phyloP scores from a whole-genome alignment of 2,329 filamentous ascomycete genomes.

The Pseudocercospora vitis region DNA sequence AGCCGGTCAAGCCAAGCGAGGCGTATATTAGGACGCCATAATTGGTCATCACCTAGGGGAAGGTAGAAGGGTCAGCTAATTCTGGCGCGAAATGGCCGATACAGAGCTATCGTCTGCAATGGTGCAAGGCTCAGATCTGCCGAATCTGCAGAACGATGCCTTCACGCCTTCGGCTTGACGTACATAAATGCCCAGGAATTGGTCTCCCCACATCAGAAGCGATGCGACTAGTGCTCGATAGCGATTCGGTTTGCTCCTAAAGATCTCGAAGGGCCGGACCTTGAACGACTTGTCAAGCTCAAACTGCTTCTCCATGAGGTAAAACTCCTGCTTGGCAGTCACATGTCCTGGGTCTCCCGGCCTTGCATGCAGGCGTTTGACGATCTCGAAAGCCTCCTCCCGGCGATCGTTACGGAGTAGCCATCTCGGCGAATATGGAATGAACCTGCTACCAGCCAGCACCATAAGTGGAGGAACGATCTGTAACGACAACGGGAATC shows the following conservation, averaged over 20 bases:
- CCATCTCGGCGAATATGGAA: conserved; percentile 37
- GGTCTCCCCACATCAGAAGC: conserved; percentile 40
- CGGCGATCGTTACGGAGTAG: conserved; percentile 27
- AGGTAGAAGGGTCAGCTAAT: conserved; percentile 33
- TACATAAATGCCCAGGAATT: conserved; percentile 27
- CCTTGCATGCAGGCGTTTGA: conserved; percentile 50
- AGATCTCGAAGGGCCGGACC: conserved; percentile 43
- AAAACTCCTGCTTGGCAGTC: conserved; percentile 44
- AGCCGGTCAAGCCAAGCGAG: conserved; percentile 40
- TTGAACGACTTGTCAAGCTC: conserved; percentile 42
- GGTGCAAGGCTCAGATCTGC: too few species aligned
- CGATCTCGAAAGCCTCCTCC: conserved; percentile 36
- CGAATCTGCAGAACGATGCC: too few species aligned
- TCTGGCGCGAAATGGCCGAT: not conserved
- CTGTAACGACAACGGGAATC: conserved; percentile 49
- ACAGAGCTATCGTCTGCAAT: too few species aligned
- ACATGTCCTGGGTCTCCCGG: conserved; percentile 42
- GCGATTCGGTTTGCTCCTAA: conserved; percentile 45
- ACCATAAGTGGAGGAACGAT: conserved; percentile 44
- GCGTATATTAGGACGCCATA: conserved; percentile 46
- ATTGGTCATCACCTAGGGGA: conserved; percentile 37
- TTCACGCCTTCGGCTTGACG: too few species aligned
- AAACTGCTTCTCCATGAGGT: conserved; percentile 47
- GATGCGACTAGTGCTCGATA: conserved; percentile 43
- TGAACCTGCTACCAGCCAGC: conserved; percentile 40